These are phyloP conservation scores for Leccinum fallax DNA, from an alignment of 1,284 basidiomycete species.

Conservation along the genomic window DNA sequence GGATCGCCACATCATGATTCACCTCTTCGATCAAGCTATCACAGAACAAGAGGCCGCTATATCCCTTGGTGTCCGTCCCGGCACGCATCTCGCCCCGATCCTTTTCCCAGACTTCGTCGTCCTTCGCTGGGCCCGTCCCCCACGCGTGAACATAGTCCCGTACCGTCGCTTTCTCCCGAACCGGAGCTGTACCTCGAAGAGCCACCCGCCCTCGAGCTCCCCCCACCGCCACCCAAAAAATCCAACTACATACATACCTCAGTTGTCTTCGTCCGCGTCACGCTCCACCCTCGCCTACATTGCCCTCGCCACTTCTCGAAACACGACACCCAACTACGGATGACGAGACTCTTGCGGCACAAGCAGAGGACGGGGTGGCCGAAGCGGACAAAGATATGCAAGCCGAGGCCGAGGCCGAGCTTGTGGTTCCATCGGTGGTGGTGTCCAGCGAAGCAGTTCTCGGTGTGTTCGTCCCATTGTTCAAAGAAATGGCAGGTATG, in stretches of 20 bases:
- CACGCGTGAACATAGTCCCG: conserved; percentile 47
- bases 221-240: conserved; percentile 19
- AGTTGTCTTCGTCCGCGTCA: too few species aligned
- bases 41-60: conserved; percentile 69
- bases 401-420: conserved; percentile 35
- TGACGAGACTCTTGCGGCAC: conserved; percentile 28
- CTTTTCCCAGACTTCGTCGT: conserved; percentile 61
- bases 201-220: conserved; percentile 14
- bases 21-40: conserved; percentile 73
- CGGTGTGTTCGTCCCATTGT: conserved; percentile 29
- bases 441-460: conserved; percentile 24
- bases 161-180: conserved; percentile 39
- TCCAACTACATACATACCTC: conserved; percentile 4
- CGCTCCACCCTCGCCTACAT: too few species aligned
- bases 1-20: conserved; percentile 70
- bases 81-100: conserved; percentile 54
- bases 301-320: too few species aligned
- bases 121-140: conserved; percentile 50
- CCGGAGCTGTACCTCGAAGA: conserved; percentile 30
- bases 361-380: conserved; percentile 17
- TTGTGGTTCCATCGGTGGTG: conserved; percentile 3
- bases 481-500: conserved; percentile 31
- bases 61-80: conserved; percentile 53
- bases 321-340: conserved; percentile 13
- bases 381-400: conserved; percentile 52